Evolutionary conservation across 257 asterid species (phyloP), one percentile per base, ranked within the genome.

Genomic region (Henckelia pumila): DNA sequence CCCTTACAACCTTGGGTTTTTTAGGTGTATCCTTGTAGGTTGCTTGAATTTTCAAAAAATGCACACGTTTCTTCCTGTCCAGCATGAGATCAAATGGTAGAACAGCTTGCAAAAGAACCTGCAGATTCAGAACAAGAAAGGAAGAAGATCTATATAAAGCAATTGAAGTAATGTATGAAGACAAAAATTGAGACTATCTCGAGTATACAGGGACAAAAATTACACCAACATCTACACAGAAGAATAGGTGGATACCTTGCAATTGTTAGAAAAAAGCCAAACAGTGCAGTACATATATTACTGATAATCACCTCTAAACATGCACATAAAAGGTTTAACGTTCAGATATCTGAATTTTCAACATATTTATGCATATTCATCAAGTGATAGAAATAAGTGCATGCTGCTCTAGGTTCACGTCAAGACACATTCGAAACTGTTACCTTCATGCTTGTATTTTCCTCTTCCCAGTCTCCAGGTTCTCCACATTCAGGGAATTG

Each of bases 61-160:
- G 76, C 40, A 73, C 67, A 56, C 96, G 97, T 78, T 85, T 90
- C 73, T 85, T 93, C 63, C 86, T 79, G 75, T 93, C 97, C 68
- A 74, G 70, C 71, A 86, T 76, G 67, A 93, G 84, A 78, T 93
- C 97, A 82, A 93, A 93, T 60, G 98, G 98, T 59, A 90, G 89
- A 63, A 93, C 98, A 68, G 97, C 96, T 84, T 93, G 94, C 79
- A 93, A 70, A 77, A 90, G 95, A 84, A 84, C 91, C 97, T 92
- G 91, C 76, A 77, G 37, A 63, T 73, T 69, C 37, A 68, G 20
- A 72, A 55, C 35, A 59, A 58, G 71, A 55, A 64, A 53, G 33
- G 64, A 61, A 33, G 40, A 57, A 23, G 29, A 63, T 53, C 13
- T 44, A 24, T 56, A 47, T 60, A 26, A 0, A 47, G 53, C 0